These are phyloP conservation scores for Thalassiosira sp. DNA, from an alignment of 352 stramenopile genomes.

Conservation along the genomic window DNA sequence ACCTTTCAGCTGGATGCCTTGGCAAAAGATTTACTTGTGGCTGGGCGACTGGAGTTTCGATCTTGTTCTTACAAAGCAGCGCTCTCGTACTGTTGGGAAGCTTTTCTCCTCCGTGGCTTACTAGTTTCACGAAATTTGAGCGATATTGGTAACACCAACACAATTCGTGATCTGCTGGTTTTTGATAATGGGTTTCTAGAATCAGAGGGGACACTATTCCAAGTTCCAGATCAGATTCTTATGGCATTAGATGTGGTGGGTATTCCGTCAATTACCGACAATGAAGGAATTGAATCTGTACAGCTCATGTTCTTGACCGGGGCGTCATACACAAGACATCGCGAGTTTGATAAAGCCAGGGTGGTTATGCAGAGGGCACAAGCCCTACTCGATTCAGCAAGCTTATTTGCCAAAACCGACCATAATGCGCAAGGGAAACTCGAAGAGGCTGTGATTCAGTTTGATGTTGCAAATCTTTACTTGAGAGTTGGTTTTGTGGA, in stretches of 20 bases:
- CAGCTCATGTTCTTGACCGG: slow-evolving; percentile 57
- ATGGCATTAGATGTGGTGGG: slow-evolving; percentile 22
- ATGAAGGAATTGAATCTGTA: slow-evolving; percentile 24
- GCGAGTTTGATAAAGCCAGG: slow-evolving; percentile 45
- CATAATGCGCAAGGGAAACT: slow-evolving; percentile 18
- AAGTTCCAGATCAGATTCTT: slow-evolving; percentile 38
- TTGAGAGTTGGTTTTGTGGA: slow-evolving; percentile 45
- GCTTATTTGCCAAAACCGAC: slow-evolving; percentile 4
- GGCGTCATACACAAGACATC: slow-evolving; percentile 38
- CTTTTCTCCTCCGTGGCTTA: slow-evolving; percentile 43
- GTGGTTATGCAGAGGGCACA: slow-evolving; percentile 30
- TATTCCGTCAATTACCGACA: slow-evolving; percentile 10
- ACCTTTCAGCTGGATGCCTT: slow-evolving; percentile 30
- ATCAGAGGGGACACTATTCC: slow-evolving; percentile 25
- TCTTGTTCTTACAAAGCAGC: slow-evolving; percentile 44
- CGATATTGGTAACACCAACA: slow-evolving; percentile 1
- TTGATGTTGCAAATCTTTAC: slow-evolving; percentile 43
- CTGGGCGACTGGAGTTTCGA: slow-evolving; percentile 49
- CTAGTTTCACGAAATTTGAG: slow-evolving; percentile 14
- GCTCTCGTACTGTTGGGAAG: slow-evolving; percentile 61
- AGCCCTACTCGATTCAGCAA: slow-evolving; percentile 16
- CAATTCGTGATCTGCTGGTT: slow-evolving; percentile 28
- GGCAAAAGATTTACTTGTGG: slow-evolving; percentile 47
- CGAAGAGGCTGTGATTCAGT: slow-evolving; percentile 23
- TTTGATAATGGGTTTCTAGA: slow-evolving; percentile 30